Evolutionary conservation across 441 rosid genomes (phyloP).

Genomic region (Viola pubescens): DNA sequence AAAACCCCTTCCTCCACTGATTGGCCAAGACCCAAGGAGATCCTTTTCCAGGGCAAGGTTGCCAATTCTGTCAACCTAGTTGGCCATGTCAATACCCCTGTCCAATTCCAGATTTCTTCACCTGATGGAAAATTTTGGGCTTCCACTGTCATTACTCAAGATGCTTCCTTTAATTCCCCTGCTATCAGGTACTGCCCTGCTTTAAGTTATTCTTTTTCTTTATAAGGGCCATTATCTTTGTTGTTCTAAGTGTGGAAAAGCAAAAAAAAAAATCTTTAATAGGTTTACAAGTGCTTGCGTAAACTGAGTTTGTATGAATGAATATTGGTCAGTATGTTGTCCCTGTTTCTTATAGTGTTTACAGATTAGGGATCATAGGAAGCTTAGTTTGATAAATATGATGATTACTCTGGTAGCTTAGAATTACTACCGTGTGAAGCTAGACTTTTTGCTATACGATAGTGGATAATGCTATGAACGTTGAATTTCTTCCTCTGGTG

Average conservation of each 20-base stretch:
- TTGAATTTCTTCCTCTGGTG: too few relatives aligned
- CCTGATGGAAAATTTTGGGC: conserved; percentile 34
- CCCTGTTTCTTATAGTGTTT: not conserved
- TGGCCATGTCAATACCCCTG: conserved; percentile 28
- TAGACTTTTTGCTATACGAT: too few relatives aligned
- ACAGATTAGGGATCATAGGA: too few relatives aligned
- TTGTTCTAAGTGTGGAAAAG: too few relatives aligned
- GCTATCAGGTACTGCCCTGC: conserved; percentile 21
- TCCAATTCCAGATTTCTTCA: conserved; percentile 22
- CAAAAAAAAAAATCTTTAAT: too few relatives aligned
- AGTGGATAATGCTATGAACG: too few relatives aligned
- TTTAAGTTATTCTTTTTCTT: too few relatives aligned
- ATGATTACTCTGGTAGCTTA: too few relatives aligned
- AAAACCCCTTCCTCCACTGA: too few relatives aligned
- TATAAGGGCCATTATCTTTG: too few relatives aligned
- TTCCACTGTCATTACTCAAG: conserved; percentile 28
- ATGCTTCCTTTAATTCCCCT: conserved; percentile 14
- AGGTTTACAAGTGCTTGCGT: not conserved
- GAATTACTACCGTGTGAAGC: too few relatives aligned
- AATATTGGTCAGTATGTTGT: not conserved
- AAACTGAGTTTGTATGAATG: not conserved
- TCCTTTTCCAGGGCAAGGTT: conserved; percentile 40
- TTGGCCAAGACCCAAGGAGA: conserved; percentile 32
- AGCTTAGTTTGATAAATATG: too few relatives aligned
- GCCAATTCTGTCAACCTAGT: conserved; percentile 36